Conservation (phyloP, 495 filamentous ascomycete species). For the Aspergillus avenaceus region DNA sequence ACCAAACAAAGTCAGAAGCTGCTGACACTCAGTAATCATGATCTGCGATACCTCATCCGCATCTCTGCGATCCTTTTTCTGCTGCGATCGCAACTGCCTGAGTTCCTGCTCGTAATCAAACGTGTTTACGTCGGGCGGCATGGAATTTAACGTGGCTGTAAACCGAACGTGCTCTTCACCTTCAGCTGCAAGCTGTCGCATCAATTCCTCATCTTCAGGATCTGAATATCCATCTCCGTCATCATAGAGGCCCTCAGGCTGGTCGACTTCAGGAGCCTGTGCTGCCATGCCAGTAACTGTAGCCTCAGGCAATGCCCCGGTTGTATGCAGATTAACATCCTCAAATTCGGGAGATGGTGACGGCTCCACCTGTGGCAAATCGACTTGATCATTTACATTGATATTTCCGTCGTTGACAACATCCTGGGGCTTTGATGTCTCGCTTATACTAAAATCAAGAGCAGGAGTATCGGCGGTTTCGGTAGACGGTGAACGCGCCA, state of each 20-base stretch:
- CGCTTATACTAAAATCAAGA: too few relatives aligned
- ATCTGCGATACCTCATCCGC: conserved; percentile 91
- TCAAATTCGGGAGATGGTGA: conserved; percentile 46
- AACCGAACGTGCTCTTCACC: conserved; percentile 91
- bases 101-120: conserved; percentile 84
- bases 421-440: too few relatives aligned
- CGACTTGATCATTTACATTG: background rate
- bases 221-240: conserved; percentile 64
- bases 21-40: conserved; percentile 94
- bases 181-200: conserved; percentile 80
- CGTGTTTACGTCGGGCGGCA: conserved; percentile 52
- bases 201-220: conserved; percentile 84
- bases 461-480: too few relatives aligned
- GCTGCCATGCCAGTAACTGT: background rate
- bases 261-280: conserved; percentile 19
- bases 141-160: conserved; percentile 75
- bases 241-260: conserved; percentile 22
- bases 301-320: background rate
- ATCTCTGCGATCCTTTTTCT: conserved; percentile 92
- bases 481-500: too few relatives aligned
- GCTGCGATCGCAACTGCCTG: conserved; percentile 80
- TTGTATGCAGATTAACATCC: conserved; percentile 1
- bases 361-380: background rate
- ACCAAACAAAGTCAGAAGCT: conserved; percentile 83
- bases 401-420: background rate